phyloP scores from a whole-genome alignment of 2,329 filamentous ascomycete species.

The Myriosclerotinia duriaeana region DNA sequence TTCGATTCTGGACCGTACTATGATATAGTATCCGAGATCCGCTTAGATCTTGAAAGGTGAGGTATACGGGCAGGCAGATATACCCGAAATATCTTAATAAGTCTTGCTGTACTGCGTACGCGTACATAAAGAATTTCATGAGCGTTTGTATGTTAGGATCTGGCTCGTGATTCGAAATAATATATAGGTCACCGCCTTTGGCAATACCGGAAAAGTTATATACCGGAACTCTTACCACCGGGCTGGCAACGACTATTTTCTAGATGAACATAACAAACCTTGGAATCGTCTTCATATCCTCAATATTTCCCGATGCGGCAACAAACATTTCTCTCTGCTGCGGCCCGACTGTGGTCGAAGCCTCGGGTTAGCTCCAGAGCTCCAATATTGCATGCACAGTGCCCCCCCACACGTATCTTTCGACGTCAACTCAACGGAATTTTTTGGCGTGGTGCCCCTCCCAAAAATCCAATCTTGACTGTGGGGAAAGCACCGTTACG shows the following conservation, averaged over 20 bases:
- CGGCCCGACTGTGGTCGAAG: not conserved
- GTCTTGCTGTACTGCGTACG: too few relatives aligned
- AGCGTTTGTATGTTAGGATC: too few relatives aligned
- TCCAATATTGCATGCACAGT: not conserved
- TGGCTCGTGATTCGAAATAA: too few relatives aligned
- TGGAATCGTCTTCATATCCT: not conserved
- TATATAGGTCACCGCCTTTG: not conserved
- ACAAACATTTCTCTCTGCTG: not conserved
- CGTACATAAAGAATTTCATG: too few relatives aligned
- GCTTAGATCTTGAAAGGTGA: too few relatives aligned
- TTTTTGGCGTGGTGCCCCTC: not conserved
- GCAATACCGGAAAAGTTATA: not conserved
- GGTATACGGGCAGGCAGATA: too few relatives aligned
- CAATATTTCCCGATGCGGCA: not conserved
- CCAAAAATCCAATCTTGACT: slow-evolving; percentile 3
- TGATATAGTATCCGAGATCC: too few relatives aligned
- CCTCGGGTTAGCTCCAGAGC: not conserved
- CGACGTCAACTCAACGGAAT: not conserved
- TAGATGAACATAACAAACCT: not conserved
- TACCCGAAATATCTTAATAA: too few relatives aligned
- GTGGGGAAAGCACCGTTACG: not conserved
- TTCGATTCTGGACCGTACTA: too few relatives aligned
- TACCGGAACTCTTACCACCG: not conserved
- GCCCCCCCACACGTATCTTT: not conserved
- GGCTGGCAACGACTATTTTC: not conserved